A percentile compares a stretch with the other conserved stretches of the same genome.
phyloP scores from a whole-genome alignment of 2,329 filamentous ascomycete species.

The Colletotrichum trifolii region DNA sequence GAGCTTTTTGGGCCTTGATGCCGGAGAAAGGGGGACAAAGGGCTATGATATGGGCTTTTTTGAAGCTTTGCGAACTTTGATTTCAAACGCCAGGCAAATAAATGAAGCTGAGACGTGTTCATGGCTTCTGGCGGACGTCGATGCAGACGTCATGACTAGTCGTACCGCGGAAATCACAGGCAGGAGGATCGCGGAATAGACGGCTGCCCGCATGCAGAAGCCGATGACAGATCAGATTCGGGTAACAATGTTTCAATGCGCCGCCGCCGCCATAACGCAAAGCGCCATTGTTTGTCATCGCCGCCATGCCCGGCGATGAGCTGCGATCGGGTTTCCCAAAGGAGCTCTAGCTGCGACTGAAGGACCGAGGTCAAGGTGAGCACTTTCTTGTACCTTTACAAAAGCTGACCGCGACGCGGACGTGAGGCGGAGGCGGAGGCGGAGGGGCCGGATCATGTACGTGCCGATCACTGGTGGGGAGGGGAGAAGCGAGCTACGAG shows the following conservation, averaged over 20 bases:
- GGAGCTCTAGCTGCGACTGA: neutral
- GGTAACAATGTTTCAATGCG: neutral
- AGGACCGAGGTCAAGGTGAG: neutral
- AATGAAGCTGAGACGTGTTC: neutral
- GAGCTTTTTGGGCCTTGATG: too few species aligned
- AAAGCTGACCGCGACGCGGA: conserved; percentile 14
- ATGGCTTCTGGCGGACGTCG: too few species aligned
- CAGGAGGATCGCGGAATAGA: neutral
- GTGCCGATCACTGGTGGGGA: neutral
- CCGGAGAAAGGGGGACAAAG: too few species aligned
- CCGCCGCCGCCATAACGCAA: neutral
- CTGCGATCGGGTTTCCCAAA: neutral
- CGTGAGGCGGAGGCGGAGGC: neutral
- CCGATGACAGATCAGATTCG: conserved; percentile 10
- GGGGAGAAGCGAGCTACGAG: neutral
- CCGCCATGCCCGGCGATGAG: conserved; percentile 7
- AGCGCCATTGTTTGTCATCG: conserved; percentile 1
- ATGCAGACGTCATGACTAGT: conserved; percentile 15
- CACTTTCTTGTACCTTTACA: neutral
- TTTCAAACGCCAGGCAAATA: neutral
- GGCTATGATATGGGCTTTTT: too few species aligned
- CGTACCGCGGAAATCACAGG: neutral
- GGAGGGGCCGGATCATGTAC: neutral
- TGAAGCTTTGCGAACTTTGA: too few species aligned
- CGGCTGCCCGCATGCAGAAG: conserved; percentile 21